Evolutionary conservation across 2,329 filamentous ascomycete species (phyloP).

Genomic region (Stemphylium beticola): DNA sequence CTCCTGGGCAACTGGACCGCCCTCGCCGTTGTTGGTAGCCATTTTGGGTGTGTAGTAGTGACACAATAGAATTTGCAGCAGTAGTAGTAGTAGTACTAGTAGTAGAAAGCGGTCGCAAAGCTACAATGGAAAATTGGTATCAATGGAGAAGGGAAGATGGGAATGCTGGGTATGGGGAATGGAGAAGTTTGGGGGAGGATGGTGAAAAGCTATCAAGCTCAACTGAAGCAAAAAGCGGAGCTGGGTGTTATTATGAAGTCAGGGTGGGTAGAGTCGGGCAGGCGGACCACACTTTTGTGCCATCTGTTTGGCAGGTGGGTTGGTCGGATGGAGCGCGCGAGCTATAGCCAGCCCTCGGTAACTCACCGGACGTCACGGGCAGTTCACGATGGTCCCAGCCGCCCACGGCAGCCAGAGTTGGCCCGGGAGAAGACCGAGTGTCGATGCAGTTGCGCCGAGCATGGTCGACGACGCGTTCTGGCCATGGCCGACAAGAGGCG

Average conservation of each 20-base stretch:
- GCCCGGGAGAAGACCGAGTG: slow-evolving; percentile 12
- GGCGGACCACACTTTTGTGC: slow-evolving; percentile 41
- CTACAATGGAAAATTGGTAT: not conserved
- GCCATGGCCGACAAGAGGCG: slow-evolving; percentile 1
- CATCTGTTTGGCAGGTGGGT: slow-evolving; percentile 37
- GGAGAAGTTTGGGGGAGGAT: slow-evolving; percentile 9
- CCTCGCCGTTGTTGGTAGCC: slow-evolving; percentile 53
- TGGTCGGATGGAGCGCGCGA: slow-evolving; percentile 31
- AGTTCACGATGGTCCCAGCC: slow-evolving; percentile 34
- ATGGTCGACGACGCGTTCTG: slow-evolving; percentile 1
- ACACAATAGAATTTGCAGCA: not conserved
- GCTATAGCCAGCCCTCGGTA: slow-evolving; percentile 42
- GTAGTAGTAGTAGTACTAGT: not conserved
- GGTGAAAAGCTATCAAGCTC: slow-evolving; percentile 12
- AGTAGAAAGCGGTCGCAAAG: not conserved
- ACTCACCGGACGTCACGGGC: slow-evolving; percentile 25
- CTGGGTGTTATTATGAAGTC: slow-evolving; percentile 36
- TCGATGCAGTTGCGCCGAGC: slow-evolving; percentile 3
- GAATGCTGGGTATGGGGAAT: slow-evolving; percentile 8
- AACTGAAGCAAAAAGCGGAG: slow-evolving; percentile 20
- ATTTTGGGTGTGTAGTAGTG: slow-evolving; percentile 33
- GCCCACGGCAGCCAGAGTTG: slow-evolving; percentile 7
- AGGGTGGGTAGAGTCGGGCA: slow-evolving; percentile 49
- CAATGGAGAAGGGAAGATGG: slow-evolving; percentile 4
- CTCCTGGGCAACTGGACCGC: slow-evolving; percentile 66